Conservation (phyloP, 2,329 filamentous ascomycete species). For the Trichoderma sp. region DNA sequence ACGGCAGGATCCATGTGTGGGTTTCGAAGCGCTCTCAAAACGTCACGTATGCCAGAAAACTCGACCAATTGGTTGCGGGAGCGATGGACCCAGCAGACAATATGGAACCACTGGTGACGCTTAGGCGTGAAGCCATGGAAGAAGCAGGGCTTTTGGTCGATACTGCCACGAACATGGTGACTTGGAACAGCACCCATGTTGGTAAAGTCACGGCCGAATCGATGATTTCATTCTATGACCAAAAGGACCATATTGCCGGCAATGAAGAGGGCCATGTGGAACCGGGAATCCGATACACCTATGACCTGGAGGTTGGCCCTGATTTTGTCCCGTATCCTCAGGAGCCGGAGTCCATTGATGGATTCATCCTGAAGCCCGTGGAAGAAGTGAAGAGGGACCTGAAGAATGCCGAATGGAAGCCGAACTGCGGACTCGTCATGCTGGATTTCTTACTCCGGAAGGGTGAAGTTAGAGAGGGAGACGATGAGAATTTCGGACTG, state of each 20-base stretch:
- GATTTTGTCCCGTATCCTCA: conserved; percentile 25
- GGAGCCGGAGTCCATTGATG: conserved; percentile 30
- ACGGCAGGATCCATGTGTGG: conserved; percentile 33
- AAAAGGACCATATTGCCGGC: conserved; percentile 32
- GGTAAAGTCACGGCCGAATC: conserved; percentile 27
- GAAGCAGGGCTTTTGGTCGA: conserved; percentile 34
- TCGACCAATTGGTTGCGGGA: conserved; percentile 39
- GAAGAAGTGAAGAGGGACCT: conserved; percentile 32
- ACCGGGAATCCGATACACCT: conserved; percentile 38
- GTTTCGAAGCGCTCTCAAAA: conserved; percentile 32
- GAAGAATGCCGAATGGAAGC: conserved; percentile 33
- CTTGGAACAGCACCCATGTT: conserved; percentile 21
- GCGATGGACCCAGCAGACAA: conserved; percentile 33
- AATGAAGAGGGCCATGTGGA: conserved; percentile 35
- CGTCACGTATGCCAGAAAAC: conserved; percentile 34
- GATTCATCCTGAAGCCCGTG: conserved; percentile 30
- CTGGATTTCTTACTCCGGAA: conserved; percentile 37
- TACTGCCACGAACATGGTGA: conserved; percentile 24
- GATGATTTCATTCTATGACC: conserved; percentile 36
- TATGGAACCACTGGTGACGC: conserved; percentile 28
- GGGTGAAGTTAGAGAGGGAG: conserved; percentile 26
- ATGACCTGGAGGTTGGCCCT: conserved; percentile 33
- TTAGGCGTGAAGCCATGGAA: conserved; percentile 35
- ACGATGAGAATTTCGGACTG: conserved; percentile 25
- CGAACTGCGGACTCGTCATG: conserved; percentile 41